These are phyloP conservation scores for Exserohilum rostratum DNA, from an alignment of 2,329 filamentous ascomycete genomes.

Conservation along the genomic window DNA sequence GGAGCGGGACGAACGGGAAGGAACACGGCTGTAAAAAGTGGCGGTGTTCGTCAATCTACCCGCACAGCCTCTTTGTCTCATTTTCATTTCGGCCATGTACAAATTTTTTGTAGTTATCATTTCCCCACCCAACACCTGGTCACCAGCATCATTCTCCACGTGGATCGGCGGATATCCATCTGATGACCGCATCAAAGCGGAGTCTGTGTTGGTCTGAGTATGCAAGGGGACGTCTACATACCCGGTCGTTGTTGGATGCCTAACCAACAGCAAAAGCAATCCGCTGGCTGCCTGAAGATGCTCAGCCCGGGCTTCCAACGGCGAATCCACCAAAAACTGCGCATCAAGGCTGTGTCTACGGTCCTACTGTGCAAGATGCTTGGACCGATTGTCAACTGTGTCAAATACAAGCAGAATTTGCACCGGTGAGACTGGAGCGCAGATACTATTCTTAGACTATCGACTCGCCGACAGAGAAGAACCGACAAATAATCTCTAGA, in stretches of 20 bases:
- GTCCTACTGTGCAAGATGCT: not conserved
- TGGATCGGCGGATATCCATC: not conserved
- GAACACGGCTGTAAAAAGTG: conserved; percentile 1
- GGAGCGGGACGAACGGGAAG: not conserved
- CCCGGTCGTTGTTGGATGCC: conserved; percentile 1
- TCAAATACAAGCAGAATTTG: not conserved
- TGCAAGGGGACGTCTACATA: not conserved
- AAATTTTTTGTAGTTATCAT: not conserved
- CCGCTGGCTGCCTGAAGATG: conserved; percentile 2
- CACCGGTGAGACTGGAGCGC: not conserved
- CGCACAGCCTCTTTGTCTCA: conserved; percentile 7
- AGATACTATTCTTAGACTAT: not conserved
- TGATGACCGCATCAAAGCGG: not conserved
- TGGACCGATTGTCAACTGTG: not conserved
- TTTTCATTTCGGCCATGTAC: not conserved
- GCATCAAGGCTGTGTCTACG: not conserved
- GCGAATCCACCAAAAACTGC: not conserved
- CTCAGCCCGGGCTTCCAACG: conserved; percentile 2
- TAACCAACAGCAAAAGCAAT: not conserved
- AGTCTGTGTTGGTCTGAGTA: not conserved
- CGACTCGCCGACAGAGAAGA: not conserved
- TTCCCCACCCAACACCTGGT: not conserved
- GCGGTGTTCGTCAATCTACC: conserved; percentile 1
- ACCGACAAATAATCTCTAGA: not conserved
- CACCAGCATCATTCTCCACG: not conserved